These are phyloP conservation scores for Vigna reflexopilosa DNA, from an alignment of 306 rosid genomes.

Conservation along the genomic window DNA sequence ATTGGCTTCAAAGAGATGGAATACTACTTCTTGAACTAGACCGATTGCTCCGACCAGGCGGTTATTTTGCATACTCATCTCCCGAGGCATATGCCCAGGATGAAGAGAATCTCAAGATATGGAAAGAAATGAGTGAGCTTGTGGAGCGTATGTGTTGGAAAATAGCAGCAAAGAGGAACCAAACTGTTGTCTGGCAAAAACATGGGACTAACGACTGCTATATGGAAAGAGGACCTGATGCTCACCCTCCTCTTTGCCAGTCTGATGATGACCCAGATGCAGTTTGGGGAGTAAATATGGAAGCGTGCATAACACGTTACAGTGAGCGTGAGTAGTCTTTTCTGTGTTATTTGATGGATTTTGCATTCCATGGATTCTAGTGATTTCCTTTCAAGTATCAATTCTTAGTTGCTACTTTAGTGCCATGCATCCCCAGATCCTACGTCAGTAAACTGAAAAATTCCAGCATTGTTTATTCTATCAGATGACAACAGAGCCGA, in stretches of 20 bases:
- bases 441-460: conserved; percentile 16
- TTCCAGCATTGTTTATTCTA: conserved; percentile 34
- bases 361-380: conserved; percentile 34
- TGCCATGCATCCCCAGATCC: background rate
- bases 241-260: conserved; percentile 89
- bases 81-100: conserved; percentile 99
- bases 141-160: conserved; percentile 91
- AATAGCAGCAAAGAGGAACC: conserved; percentile 79
- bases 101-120: conserved; percentile 92
- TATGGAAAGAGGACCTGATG: conserved; percentile 76
- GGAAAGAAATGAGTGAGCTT: conserved; percentile 93
- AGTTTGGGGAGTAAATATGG: conserved; percentile 88
- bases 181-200: conserved; percentile 97
- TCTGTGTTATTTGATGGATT: conserved; percentile 39
- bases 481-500: conserved; percentile 74
- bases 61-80: conserved; percentile 95
- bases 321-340: conserved; percentile 72
- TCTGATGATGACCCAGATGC: conserved; percentile 88
- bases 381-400: conserved; percentile 12
- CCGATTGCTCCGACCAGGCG: conserved; percentile 87
- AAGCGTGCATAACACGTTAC: conserved; percentile 85
- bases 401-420: conserved; percentile 18
- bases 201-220: conserved; percentile 91
- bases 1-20: conserved; percentile 98
- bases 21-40: conserved; percentile 92